Conservation (phyloP, 106 monocot genomes). For the Apostasia shenzhenica region DNA sequence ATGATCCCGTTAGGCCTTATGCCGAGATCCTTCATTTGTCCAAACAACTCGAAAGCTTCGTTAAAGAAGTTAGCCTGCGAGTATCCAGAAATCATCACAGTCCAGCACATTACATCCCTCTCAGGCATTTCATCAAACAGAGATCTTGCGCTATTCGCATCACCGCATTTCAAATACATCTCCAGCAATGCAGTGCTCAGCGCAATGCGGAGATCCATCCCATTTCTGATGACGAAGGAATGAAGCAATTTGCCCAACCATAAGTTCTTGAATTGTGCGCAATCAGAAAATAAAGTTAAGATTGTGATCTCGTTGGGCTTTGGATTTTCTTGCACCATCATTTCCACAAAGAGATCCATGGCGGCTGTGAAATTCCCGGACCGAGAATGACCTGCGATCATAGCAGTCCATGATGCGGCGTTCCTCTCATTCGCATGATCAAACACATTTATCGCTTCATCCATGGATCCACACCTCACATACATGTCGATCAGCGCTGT, state of each 20-base stretch:
- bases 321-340: constrained; percentile 23
- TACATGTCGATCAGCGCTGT: constrained; percentile 55
- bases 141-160: constrained; percentile 25
- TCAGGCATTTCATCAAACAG: constrained; percentile 39
- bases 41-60: constrained; percentile 36
- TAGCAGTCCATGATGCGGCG: constrained; percentile 44
- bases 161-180: constrained; percentile 56
- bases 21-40: constrained; percentile 29
- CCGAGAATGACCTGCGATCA: constrained; percentile 36
- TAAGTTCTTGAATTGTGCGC: constrained; percentile 17
- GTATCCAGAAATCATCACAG: constrained; percentile 52
- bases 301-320: constrained; percentile 53
- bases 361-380: constrained; percentile 11
- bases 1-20: constrained; percentile 39
- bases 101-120: constrained; percentile 44
- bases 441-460: constrained; percentile 30
- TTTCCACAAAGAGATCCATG: constrained; percentile 31
- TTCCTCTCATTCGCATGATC: constrained; percentile 26
- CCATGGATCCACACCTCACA: constrained; percentile 31
- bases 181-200: constrained; percentile 47
- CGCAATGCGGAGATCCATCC: constrained; percentile 16
- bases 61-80: constrained; percentile 18
- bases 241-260: constrained; percentile 37
- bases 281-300: constrained; percentile 38
- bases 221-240: constrained; percentile 35